Base-by-base conservation (phyloP, 2,329 filamentous ascomycete genomes). In the Colletotrichum acutatum region DNA sequence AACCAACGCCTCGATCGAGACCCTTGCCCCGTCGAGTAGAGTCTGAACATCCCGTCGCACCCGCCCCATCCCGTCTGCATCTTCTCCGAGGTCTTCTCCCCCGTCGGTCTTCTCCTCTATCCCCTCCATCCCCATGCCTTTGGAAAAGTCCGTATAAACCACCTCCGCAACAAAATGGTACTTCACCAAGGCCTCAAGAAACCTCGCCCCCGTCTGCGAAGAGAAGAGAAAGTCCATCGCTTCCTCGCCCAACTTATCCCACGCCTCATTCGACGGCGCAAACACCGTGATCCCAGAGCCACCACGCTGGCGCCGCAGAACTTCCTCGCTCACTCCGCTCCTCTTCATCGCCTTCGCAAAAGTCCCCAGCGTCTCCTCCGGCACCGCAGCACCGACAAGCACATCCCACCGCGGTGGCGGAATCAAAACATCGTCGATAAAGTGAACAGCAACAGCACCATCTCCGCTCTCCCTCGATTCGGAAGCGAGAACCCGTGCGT, bases 361-460 rank as follows among this genome's bases (percentile, higher is more conserved):
- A 0, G 22, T 52, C 6, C 61, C 11, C 26, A 73, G n/a, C 16
- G 24, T 56, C 4, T 37, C n/a, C 28, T 37, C 56, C 28, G 72
- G 56, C 3, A 68, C 24, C 24, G 60, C 30, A 3, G 60, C 30
- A 3, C 62, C 62, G n/a, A 73, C 16, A 12, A 74, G 65, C 16
- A 54, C n/a, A 11, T 54, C 65, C 16, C 49, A 57, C 11, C 72
- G 42, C 30, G 72, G 70, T 19, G 70, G 72, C 22, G 66, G 68
- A 26, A 75, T 30, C 9, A 76, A 57, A 11, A 75, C 49, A 22
- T 61, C 42, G 32, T 75, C 58, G 26, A 74, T 22, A 22, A 60
- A 59, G 61, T 74, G 59, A 0, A 74, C 65, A 2, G 66, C 1
- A 1, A 74, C 65, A 0, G 66, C 1, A 4, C 72, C 72, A 24